Percentiles rank a stretch among this genome's conserved stretches.
Evolutionary conservation across 1,139 yeast species (phyloP).

Genomic region (Yamadazyma membranifaciens): DNA sequence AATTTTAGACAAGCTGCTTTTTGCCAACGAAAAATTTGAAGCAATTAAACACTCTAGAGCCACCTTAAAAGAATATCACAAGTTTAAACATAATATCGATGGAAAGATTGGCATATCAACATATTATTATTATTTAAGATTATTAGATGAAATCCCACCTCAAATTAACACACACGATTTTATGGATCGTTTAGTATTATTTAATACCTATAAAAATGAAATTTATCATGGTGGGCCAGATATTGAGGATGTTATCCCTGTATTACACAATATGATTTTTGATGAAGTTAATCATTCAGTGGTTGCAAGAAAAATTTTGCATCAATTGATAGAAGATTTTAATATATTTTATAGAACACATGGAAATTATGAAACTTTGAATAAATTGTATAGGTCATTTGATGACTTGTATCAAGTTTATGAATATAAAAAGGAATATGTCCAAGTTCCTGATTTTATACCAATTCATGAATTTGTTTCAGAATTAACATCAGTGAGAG

Average conservation of each 20-base stretch:
- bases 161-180: too few species aligned
- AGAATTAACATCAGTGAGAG: constrained; percentile 28
- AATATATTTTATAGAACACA: background rate
- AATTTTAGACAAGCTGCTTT: too few species aligned
- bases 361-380: background rate
- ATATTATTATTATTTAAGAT: too few species aligned
- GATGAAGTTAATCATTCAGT: background rate
- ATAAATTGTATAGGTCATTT: background rate
- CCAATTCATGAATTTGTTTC: constrained; percentile 30
- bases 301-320: background rate
- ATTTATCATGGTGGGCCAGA: too few species aligned
- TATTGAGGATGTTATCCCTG: background rate
- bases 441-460: constrained; percentile 40
- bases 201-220: background rate
- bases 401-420: background rate
- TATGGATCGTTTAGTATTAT: too few species aligned
- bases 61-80: too few species aligned
- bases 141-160: too few species aligned
- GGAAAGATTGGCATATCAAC: too few species aligned
- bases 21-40: too few species aligned
- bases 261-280: background rate
- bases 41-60: too few species aligned
- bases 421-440: constrained; percentile 16
- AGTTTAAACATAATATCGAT: too few species aligned
- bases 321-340: background rate